phyloP scores from a whole-genome alignment of 2,329 filamentous ascomycete genomes.

The Penicillium corylophilum region DNA sequence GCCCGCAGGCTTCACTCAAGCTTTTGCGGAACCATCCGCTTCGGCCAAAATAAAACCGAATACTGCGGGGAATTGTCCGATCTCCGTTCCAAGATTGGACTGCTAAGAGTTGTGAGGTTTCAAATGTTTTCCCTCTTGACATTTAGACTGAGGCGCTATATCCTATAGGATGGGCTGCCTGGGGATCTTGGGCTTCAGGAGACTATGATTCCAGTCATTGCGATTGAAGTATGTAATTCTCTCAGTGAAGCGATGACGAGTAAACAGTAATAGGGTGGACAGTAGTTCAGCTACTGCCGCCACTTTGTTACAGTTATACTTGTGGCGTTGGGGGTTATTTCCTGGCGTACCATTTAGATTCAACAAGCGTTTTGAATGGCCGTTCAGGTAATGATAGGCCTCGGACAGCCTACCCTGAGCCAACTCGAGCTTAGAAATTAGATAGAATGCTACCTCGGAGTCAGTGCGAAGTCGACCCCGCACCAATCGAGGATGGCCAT shows the following conservation, averaged over 20 bases:
- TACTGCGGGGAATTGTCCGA: neutral
- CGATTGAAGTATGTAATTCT: no score
- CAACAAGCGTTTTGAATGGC: neutral
- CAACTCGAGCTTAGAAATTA: neutral
- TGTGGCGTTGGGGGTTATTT: neutral
- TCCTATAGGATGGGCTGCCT: no score
- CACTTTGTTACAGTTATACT: neutral
- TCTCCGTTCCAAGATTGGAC: neutral
- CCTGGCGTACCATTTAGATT: neutral
- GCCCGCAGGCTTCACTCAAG: slow-evolving; percentile 3
- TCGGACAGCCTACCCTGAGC: neutral
- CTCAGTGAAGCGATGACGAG: neutral
- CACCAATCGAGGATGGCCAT: neutral
- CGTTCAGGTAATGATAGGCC: slow-evolving; percentile 2
- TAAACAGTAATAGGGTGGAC: neutral
- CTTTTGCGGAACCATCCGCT: slow-evolving; percentile 10
- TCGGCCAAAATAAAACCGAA: neutral
- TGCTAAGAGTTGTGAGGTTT: neutral
- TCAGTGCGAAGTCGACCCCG: slow-evolving; percentile 3
- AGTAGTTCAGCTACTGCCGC: neutral
- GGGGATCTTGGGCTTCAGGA: no score
- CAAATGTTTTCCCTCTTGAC: neutral
- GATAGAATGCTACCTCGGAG: slow-evolving; percentile 3
- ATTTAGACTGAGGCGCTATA: no score
- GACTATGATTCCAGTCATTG: no score